Percentiles rank a stretch among this genome's conserved stretches.
These are phyloP conservation scores for Apiospora phragmitis DNA, from an alignment of 2,329 filamentous ascomycete genomes.

Conservation along the genomic window DNA sequence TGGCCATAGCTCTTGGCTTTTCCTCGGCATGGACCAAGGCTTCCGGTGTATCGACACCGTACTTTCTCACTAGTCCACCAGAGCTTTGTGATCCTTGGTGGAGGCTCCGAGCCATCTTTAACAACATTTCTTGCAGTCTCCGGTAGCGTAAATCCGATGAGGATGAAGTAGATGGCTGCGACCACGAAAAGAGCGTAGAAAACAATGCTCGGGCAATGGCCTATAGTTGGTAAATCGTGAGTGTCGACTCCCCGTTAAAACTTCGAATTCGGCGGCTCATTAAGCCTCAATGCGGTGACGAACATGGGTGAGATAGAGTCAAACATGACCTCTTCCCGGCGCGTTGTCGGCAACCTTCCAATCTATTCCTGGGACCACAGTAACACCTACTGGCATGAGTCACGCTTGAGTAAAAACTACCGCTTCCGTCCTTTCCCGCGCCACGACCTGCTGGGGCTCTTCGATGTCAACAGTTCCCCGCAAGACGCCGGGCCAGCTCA, in stretches of 20 bases:
- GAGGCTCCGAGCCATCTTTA: not conserved
- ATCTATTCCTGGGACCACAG: constrained; percentile 3
- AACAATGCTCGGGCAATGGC: constrained; percentile 10
- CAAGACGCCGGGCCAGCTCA: not conserved
- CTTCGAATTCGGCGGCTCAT: constrained; percentile 18
- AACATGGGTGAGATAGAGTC: not conserved
- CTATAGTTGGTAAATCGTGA: not conserved
- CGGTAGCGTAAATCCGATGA: not conserved
- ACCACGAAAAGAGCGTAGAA: not conserved
- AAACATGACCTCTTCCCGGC: not conserved
- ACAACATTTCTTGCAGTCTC: not conserved
- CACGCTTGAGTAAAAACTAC: constrained; percentile 31
- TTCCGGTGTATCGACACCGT: not conserved
- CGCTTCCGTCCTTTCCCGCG: constrained; percentile 33
- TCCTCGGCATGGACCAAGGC: too few relatives aligned
- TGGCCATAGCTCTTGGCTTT: too few relatives aligned
- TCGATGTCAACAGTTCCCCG: not conserved
- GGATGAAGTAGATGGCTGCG: not conserved
- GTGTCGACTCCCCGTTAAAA: too few relatives aligned
- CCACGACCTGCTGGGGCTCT: constrained; percentile 34
- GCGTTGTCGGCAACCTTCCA: not conserved
- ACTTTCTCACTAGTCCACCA: not conserved
- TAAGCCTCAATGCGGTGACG: not conserved
- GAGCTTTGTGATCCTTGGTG: not conserved
- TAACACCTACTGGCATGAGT: constrained; percentile 32